Conservation (phyloP, 1,284 basidiomycete genomes). For the Porodaedalea pini region DNA sequence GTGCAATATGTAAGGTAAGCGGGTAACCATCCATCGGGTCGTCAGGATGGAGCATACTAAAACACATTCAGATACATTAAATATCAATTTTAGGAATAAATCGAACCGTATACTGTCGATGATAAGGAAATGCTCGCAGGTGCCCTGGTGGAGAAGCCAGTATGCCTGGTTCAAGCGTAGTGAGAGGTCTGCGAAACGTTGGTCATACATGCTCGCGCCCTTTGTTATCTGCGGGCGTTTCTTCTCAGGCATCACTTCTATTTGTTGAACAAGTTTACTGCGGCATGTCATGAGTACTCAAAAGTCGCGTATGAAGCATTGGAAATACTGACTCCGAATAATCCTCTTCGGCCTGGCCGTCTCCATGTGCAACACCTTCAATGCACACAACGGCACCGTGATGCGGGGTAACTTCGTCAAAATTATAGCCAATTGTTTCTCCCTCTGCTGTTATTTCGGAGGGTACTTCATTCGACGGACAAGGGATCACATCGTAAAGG, state of each 20-base stretch:
- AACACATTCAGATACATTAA: conserved; percentile 2
- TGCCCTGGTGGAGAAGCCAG: conserved; percentile 75
- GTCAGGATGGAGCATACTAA: conserved; percentile 53
- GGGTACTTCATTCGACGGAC: conserved; percentile 54
- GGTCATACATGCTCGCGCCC: conserved; percentile 46
- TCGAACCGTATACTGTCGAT: conserved; percentile 69
- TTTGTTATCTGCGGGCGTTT: conserved; percentile 32
- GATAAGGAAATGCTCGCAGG: conserved; percentile 75
- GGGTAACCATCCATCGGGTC: conserved; percentile 62
- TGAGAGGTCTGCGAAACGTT: conserved; percentile 48
- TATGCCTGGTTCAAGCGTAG: conserved; percentile 71
- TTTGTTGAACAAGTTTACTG: conserved; percentile 51
- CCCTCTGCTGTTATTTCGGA: conserved; percentile 36
- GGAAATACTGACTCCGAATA: conserved; percentile 55
- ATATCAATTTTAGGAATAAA: not conserved
- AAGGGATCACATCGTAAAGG: conserved; percentile 58
- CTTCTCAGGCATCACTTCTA: conserved; percentile 36
- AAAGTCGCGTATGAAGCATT: not conserved
- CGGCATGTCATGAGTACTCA: conserved; percentile 11
- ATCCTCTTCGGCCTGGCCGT: conserved; percentile 43
- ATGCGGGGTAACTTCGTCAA: conserved; percentile 22
- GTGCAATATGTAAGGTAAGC: conserved; percentile 59
- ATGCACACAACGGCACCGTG: conserved; percentile 51
- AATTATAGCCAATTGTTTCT: conserved; percentile 35
- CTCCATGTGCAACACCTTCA: conserved; percentile 56